These are phyloP conservation scores for Saccharum officinarum DNA, from an alignment of 176 grass and related monocot genomes.

Conservation along the genomic window DNA sequence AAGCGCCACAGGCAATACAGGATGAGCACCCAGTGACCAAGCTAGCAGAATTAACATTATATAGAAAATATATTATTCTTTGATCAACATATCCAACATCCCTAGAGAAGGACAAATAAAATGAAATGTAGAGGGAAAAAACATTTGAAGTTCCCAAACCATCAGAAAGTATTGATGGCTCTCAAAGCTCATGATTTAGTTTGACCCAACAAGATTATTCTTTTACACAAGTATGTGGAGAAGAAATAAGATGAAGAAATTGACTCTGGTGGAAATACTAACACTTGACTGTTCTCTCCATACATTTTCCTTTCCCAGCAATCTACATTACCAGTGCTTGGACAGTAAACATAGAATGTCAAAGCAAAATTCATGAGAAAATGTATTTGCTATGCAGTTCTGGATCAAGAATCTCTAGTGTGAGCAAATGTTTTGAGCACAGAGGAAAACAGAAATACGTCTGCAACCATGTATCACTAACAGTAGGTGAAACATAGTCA, in stretches of 20 bases:
- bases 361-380: not conserved
- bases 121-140: not conserved
- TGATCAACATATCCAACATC: not conserved
- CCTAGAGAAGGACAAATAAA: not conserved
- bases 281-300: not conserved
- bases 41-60: not conserved
- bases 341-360: not conserved
- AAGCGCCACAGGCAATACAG: not conserved
- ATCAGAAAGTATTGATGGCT: not conserved
- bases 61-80: not conserved
- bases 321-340: not conserved
- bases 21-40: not conserved
- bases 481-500: not conserved
- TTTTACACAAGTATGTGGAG: not conserved
- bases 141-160: not conserved
- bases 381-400: not conserved
- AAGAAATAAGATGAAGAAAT: not conserved
- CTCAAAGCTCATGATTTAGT: not conserved
- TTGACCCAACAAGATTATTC: slow-evolving; percentile 4
- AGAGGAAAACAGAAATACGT: not conserved
- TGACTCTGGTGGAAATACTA: not conserved
- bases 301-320: not conserved
- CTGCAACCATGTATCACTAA: not conserved
- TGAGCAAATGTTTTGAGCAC: not conserved
- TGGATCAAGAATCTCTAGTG: not conserved